A percentile compares a stretch with the other conserved stretches of the same genome.
These are phyloP conservation scores for Raddia guianensis DNA, from an alignment of 176 grass and related monocot genomes.

Conservation along the genomic window DNA sequence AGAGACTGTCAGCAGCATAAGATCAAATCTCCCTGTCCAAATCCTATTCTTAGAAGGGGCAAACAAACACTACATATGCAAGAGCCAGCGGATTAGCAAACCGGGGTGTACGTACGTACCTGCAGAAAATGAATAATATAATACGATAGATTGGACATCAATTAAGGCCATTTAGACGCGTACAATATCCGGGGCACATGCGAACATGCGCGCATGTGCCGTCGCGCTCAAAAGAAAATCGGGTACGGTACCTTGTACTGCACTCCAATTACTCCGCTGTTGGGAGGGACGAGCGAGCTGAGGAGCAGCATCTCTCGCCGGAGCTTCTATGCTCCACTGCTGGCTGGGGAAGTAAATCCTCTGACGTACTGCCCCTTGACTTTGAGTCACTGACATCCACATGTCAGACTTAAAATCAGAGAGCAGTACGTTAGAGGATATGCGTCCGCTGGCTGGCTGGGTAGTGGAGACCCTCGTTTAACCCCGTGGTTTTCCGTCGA, in stretches of 20 bases:
- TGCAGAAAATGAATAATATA: conserved; percentile 1
- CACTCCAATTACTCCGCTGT: conserved; percentile 39
- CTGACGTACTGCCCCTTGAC: no score
- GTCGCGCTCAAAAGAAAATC: conserved; percentile 7
- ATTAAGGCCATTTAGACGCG: conserved; percentile 16
- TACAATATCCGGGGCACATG: conserved; percentile 39
- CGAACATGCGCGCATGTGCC: conserved; percentile 54
- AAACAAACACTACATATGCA: neutral
- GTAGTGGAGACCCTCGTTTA: no score
- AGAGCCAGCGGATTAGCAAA: neutral
- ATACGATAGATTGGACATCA: neutral
- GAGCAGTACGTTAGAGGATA: no score
- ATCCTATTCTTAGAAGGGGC: neutral
- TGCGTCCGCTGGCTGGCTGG: no score
- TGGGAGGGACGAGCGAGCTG: neutral
- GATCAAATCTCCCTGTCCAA: neutral
- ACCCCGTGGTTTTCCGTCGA: no score
- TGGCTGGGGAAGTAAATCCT: no score
- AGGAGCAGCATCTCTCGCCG: neutral
- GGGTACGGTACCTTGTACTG: conserved; percentile 48
- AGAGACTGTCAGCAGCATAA: neutral
- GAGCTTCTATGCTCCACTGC: neutral
- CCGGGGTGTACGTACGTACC: conserved; percentile 23
- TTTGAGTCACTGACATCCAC: no score
- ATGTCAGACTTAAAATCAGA: no score